Conservation (phyloP, 257 asterid genomes). For the Sherardia arvensis region DNA sequence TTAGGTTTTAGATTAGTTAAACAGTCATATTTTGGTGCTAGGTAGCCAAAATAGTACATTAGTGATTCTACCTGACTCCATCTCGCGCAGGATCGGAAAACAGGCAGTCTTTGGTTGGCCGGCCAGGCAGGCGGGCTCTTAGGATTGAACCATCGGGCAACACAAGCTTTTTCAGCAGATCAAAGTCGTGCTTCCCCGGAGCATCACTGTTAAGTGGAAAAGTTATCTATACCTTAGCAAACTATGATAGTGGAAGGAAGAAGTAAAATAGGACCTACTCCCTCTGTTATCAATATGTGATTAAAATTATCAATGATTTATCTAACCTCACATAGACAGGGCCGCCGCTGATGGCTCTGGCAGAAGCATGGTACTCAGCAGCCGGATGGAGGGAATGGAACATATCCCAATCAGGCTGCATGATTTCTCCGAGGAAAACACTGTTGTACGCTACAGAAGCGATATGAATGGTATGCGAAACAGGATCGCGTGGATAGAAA, state of each 20-base stretch:
- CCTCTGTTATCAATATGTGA: too few relatives aligned
- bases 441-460: constrained; percentile 76
- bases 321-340: constrained; percentile 72
- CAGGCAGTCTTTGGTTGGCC: constrained; percentile 86
- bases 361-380: constrained; percentile 79
- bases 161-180: constrained; percentile 66
- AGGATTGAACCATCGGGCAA: constrained; percentile 81
- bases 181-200: constrained; percentile 86
- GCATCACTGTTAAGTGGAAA: constrained; percentile 46
- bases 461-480: constrained; percentile 76
- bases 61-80: constrained; percentile 51
- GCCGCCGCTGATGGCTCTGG: constrained; percentile 79
- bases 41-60: neutral
- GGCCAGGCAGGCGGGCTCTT: constrained; percentile 80
- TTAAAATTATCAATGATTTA: too few relatives aligned
- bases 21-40: neutral
- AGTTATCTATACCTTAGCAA: neutral
- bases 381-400: constrained; percentile 86
- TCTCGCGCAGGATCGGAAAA: constrained; percentile 90
- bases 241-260: too few relatives aligned
- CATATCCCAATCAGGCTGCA: constrained; percentile 95
- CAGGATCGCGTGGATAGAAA: constrained; percentile 72
- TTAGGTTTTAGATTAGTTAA: constrained; percentile 12
- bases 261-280: too few relatives aligned
- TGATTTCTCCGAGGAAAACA: constrained; percentile 63